Evolutionary conservation across 768 basidiomycete genomes (phyloP), one percentile per base, ranked within the genome.

Genomic region (Hericium alpestre): DNA sequence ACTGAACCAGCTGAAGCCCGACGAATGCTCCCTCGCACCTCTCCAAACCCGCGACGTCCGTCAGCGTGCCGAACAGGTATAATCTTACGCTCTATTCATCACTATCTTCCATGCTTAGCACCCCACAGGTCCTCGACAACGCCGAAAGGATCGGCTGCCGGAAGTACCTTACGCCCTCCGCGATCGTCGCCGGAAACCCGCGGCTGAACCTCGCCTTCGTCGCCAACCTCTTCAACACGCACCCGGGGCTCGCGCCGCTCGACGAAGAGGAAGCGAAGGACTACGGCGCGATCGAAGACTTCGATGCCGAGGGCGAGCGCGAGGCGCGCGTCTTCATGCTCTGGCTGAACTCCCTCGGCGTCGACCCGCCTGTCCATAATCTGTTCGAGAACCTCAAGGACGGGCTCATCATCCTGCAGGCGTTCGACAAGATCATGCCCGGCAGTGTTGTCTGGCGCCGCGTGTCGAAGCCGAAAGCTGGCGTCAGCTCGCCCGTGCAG

Each of bases 181-280:
- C 96, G 8, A 83, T 99, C 58, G 80, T 97, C 27, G 75, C 92
- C 2, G 96, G 96, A 18, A 99, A 99, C 69, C 94, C 93, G 10
- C 92, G 94, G 63, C 81, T 99, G 48, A 99, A 99, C 72, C 87
- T 99, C 56, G 93, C 93, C 13, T 99, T 98, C 69, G 95, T 97
- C 58, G 96, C 96, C 41, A 95, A 98, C 72, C 80, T 99, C 55
- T 99, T 99, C 82, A 99, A 99, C 76, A 98, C 91, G 1, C 85
- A 89, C 72, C 96, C 95, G 0, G 92, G 95, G 0, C 84, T 98
- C 37, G 96, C 81, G 59, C 95, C 95, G 1, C 81, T 98, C 48
- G 93, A 95, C 66, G 93, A 93, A 66, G 82, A 92, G 67, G 93
- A 97, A 68, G 88, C 88, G 4, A 93, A 95, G 60, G 88, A 90